Conservation (phyloP, 495 filamentous ascomycete genomes). For the Darksidea phi region DNA sequence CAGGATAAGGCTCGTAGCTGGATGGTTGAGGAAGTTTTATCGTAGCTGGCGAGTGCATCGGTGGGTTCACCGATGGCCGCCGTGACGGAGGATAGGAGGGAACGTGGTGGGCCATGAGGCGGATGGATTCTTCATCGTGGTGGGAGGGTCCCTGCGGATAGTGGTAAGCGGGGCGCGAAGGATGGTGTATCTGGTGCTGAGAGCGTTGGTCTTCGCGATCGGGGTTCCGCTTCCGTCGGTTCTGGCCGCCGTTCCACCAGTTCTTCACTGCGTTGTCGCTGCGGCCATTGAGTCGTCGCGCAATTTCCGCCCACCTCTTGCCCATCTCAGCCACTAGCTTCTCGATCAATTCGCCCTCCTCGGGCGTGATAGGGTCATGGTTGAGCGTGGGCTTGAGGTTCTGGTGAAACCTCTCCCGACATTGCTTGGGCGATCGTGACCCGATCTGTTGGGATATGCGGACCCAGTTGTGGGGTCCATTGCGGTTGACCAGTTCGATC, state of each 20-base stretch:
- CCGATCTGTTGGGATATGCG: conserved; percentile 74
- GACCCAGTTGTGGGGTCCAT: conserved; percentile 91
- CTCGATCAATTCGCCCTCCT: conserved; percentile 84
- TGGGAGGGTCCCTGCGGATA: conserved; percentile 16
- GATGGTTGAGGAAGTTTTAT: conserved; percentile 25
- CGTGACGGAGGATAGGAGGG: conserved; percentile 24
- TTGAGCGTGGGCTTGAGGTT: conserved; percentile 90
- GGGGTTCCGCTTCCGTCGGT: conserved; percentile 52
- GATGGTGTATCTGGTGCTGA: conserved; percentile 10
- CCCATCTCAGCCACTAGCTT: conserved; percentile 77
- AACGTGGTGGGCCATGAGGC: conserved; percentile 9
- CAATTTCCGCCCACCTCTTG: conserved; percentile 94
- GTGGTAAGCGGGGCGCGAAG: conserved; percentile 19
- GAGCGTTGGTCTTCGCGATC: conserved; percentile 18
- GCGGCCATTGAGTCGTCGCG: conserved; percentile 76
- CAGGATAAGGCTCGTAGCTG: conserved; percentile 23
- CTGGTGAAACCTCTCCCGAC: conserved; percentile 91
- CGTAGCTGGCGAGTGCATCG: conserved; percentile 15
- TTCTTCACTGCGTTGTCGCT: conserved; percentile 99
- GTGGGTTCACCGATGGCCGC: conserved; percentile 28
- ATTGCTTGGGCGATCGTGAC: conserved; percentile 89
- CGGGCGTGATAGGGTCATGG: conserved; percentile 85
- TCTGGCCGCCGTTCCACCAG: conserved; percentile 97
- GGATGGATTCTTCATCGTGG: conserved; percentile 4
- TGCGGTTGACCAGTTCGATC: conserved; percentile 66